Conservation (phyloP, 495 filamentous ascomycete species). For the Penicillium samsonianum region DNA sequence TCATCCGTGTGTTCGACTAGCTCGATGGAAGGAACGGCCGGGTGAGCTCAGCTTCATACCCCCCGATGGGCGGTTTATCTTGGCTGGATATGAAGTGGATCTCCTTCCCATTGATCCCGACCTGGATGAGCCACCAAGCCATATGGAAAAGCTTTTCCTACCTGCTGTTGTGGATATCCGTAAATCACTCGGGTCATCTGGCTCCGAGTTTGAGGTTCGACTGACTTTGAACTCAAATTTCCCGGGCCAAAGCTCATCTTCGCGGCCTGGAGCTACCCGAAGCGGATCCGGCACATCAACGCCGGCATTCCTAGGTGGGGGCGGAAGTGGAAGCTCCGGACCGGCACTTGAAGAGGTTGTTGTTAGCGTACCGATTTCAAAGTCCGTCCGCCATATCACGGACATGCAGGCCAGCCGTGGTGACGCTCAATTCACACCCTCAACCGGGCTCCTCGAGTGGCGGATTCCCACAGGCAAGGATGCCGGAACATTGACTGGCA, state of each 20-base stretch:
- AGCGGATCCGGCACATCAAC: constrained; percentile 56
- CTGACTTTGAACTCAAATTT: constrained; percentile 69
- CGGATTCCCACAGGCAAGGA: constrained; percentile 68
- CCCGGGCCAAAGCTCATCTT: constrained; percentile 39
- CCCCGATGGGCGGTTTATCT: constrained; percentile 91
- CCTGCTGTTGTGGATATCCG: constrained; percentile 81
- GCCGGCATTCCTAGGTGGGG: constrained; percentile 61
- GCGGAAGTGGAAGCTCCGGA: constrained; percentile 46
- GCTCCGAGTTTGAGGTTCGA: constrained; percentile 87
- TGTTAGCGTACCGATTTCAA: constrained; percentile 79
- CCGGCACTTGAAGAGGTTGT: constrained; percentile 78
- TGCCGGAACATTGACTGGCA: constrained; percentile 58
- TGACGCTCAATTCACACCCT: constrained; percentile 76
- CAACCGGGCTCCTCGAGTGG: constrained; percentile 79
- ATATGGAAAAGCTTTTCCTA: constrained; percentile 68
- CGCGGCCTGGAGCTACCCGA: constrained; percentile 36
- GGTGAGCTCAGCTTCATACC: constrained; percentile 93
- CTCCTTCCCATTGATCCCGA: constrained; percentile 65
- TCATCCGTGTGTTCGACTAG: constrained; percentile 89
- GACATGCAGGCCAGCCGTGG: constrained; percentile 82
- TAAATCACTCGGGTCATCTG: constrained; percentile 69
- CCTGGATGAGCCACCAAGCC: constrained; percentile 46
- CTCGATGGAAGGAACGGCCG: constrained; percentile 80
- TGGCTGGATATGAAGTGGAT: constrained; percentile 94
- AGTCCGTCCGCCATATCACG: constrained; percentile 78